phyloP scores from a whole-genome alignment of 2,329 filamentous ascomycete genomes.

The Torrubiella hemipterigena region DNA sequence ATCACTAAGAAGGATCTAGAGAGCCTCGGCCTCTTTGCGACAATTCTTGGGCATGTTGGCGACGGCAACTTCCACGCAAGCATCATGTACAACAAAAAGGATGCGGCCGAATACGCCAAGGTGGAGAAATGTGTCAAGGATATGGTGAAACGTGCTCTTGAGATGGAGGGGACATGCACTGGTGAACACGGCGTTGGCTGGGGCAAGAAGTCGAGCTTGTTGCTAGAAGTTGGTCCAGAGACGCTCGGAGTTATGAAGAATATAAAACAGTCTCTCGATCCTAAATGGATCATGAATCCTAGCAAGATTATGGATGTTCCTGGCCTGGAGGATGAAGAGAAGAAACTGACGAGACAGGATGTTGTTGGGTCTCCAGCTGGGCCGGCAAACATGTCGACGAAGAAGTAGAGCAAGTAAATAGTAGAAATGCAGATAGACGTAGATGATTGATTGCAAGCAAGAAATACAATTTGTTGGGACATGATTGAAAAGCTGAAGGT shows the following conservation, averaged over 20 bases:
- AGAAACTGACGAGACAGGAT: too few relatives aligned
- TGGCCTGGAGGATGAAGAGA: constrained; percentile 15
- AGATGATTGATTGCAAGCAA: too few relatives aligned
- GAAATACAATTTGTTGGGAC: too few relatives aligned
- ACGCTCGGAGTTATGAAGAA: constrained; percentile 76
- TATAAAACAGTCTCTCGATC: constrained; percentile 75
- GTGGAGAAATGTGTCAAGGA: constrained; percentile 75
- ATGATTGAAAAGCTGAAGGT: too few relatives aligned
- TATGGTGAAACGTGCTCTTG: constrained; percentile 81
- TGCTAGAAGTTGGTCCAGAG: constrained; percentile 68
- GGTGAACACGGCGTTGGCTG: constrained; percentile 80
- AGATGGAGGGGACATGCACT: constrained; percentile 90
- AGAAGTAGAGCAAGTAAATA: too few relatives aligned
- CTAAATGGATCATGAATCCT: constrained; percentile 80
- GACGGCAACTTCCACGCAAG: constrained; percentile 93
- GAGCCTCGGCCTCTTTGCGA: constrained; percentile 73
- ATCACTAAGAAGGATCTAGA: constrained; percentile 84
- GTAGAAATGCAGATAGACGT: too few relatives aligned
- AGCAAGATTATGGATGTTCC: constrained; percentile 77
- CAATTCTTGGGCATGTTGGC: constrained; percentile 79
- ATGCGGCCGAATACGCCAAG: constrained; percentile 58
- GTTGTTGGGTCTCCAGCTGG: too few relatives aligned
- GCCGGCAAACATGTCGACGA: too few relatives aligned
- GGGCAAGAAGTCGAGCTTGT: constrained; percentile 70
- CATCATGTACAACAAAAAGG: constrained; percentile 70